Evolutionary conservation across 192 early-diverging fungal genomes (phyloP).

Genomic region (Backusella circina): DNA sequence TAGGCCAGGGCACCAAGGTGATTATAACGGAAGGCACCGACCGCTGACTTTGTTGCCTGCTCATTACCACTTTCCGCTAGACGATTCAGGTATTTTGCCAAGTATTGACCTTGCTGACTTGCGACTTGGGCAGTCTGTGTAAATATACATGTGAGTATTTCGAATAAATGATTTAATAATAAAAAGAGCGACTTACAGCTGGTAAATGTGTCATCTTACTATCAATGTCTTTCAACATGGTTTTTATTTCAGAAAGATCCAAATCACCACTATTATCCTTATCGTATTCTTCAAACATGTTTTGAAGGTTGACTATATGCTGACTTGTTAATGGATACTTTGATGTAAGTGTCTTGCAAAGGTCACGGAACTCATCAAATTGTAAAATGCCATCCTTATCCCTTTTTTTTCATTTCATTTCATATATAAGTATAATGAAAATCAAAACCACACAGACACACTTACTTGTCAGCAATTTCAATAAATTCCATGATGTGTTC

Average conservation of each 20-base stretch:
- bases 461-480: conserved; percentile 42
- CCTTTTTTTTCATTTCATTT: conserved; percentile 1
- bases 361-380: conserved; percentile 46
- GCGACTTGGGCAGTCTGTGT: conserved; percentile 60
- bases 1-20: conserved; percentile 70
- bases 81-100: conserved; percentile 41
- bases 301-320: conserved; percentile 45
- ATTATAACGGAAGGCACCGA: conserved; percentile 57
- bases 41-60: conserved; percentile 20
- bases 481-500: conserved; percentile 43
- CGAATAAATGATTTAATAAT: background rate
- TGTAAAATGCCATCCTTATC: conserved; percentile 43
- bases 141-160: background rate
- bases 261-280: conserved; percentile 45
- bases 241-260: conserved; percentile 47
- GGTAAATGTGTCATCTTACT: conserved; percentile 49
- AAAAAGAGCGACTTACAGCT: conserved; percentile 36
- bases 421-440: background rate
- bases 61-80: conserved; percentile 18
- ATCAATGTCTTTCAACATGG: conserved; percentile 50
- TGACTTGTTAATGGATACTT: conserved; percentile 50
- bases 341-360: conserved; percentile 38
- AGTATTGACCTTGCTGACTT: conserved; percentile 49
- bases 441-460: background rate
- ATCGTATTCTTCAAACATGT: conserved; percentile 47